A percentile compares a stretch with the other conserved stretches of the same genome.
Conservation (phyloP, 2,329 filamentous ascomycete species). For the Taxawa tesnikishii region DNA sequence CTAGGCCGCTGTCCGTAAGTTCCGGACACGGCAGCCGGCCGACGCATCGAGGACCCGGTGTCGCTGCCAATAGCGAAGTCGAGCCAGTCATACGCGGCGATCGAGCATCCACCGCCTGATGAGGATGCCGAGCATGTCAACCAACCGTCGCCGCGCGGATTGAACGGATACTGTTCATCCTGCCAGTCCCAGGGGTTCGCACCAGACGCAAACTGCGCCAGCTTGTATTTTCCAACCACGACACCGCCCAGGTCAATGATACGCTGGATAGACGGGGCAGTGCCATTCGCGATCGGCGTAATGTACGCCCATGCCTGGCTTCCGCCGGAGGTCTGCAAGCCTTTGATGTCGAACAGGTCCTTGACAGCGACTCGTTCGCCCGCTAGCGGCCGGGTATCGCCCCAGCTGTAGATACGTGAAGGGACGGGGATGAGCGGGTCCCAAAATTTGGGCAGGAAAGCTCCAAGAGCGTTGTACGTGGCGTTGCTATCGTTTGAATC, state of each 20-base stretch:
- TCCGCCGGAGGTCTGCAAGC: slow-evolving; percentile 21
- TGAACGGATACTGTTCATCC: slow-evolving; percentile 21
- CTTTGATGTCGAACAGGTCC: slow-evolving; percentile 24
- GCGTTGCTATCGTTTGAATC: slow-evolving; percentile 11
- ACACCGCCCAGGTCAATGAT: slow-evolving; percentile 22
- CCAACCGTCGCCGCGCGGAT: slow-evolving; percentile 25
- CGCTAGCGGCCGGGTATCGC: slow-evolving; percentile 20
- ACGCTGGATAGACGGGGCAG: slow-evolving; percentile 20
- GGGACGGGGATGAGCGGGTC: slow-evolving; percentile 23
- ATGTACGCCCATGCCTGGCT: slow-evolving; percentile 19
- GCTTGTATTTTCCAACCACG: slow-evolving; percentile 23
- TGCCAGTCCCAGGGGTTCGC: slow-evolving; percentile 11
- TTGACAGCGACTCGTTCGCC: slow-evolving; percentile 23
- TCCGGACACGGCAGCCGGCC: slow-evolving; percentile 7
- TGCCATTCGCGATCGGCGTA: slow-evolving; percentile 13
- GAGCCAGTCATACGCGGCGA: slow-evolving; percentile 28
- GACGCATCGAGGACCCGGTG: slow-evolving; percentile 8
- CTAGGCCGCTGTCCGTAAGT: slow-evolving; percentile 11
- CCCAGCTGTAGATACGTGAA: slow-evolving; percentile 25
- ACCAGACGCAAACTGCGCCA: slow-evolving; percentile 20
- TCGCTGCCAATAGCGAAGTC: slow-evolving; percentile 26
- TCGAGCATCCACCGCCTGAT: slow-evolving; percentile 18
- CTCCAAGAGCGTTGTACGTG: slow-evolving; percentile 14
- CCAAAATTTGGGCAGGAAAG: slow-evolving; percentile 16
- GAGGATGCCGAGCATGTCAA: slow-evolving; percentile 20